Evolutionary conservation across 805 yeast genomes (phyloP).

Genomic region (Monosporozyma unispora): DNA sequence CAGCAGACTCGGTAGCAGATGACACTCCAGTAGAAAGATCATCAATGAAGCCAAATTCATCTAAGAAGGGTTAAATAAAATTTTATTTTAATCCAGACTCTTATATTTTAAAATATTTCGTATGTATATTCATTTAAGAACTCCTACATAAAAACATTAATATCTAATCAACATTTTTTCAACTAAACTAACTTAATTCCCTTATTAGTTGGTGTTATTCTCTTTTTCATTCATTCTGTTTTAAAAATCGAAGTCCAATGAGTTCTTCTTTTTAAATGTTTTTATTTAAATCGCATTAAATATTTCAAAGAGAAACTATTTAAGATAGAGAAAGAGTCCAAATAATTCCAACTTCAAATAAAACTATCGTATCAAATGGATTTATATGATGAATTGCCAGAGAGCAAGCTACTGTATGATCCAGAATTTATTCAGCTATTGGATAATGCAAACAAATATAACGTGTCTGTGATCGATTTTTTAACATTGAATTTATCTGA

Average conservation of each 20-base stretch:
- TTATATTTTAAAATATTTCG: background rate
- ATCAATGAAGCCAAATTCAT: background rate
- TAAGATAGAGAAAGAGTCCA: background rate
- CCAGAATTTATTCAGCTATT: constrained; percentile 26
- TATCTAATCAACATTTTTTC: background rate
- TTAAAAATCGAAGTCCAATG: background rate
- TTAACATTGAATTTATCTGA: constrained; percentile 32
- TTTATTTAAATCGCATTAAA: background rate
- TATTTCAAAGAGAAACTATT: background rate
- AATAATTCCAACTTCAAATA: background rate
- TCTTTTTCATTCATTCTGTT: no score
- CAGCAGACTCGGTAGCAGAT: background rate
- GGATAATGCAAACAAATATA: constrained; percentile 21
- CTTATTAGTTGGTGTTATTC: no score
- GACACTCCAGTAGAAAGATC: background rate
- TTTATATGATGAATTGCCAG: constrained; percentile 34
- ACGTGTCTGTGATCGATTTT: constrained; percentile 35
- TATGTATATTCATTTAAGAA: background rate
- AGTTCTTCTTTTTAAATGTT: background rate
- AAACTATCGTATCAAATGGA: constrained; percentile 27
- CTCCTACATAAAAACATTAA: background rate
- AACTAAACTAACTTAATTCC: no score
- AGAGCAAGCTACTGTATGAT: constrained; percentile 29
- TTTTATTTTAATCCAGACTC: background rate
- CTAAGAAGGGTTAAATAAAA: background rate